Evolutionary conservation across 2,329 filamentous ascomycete genomes (phyloP).

Genomic region (Aureobasidium sp.): DNA sequence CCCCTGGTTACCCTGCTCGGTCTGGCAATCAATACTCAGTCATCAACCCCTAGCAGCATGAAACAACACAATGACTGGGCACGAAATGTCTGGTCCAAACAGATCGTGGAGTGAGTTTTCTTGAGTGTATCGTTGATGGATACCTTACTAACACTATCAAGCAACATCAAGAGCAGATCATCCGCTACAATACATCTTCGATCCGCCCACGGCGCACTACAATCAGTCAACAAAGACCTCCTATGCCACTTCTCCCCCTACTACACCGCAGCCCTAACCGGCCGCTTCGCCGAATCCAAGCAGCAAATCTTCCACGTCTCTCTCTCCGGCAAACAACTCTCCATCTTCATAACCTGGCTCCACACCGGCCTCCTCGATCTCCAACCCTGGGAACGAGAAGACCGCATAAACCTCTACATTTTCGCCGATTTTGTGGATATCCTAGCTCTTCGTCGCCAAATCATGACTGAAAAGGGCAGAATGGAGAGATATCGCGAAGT

Average conservation of each 20-base stretch:
- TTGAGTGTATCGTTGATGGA: background rate
- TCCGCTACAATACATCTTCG: background rate
- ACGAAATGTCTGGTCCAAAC: background rate
- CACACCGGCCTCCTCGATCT: background rate
- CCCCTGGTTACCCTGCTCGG: background rate
- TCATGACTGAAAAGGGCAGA: background rate
- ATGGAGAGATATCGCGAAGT: background rate
- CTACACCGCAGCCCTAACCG: background rate
- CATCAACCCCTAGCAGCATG: background rate
- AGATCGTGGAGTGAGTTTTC: background rate
- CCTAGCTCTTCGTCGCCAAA: background rate
- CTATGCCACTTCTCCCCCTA: constrained; percentile 9
- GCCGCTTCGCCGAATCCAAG: background rate
- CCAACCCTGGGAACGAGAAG: background rate
- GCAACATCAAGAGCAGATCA: background rate
- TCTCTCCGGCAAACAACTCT: background rate
- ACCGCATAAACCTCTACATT: background rate
- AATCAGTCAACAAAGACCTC: background rate
- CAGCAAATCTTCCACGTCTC: background rate
- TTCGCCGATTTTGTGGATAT: background rate
- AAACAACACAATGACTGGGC: background rate
- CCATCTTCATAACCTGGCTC: background rate
- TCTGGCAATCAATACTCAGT: background rate
- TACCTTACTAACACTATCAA: background rate
- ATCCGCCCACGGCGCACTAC: background rate